Conservation (phyloP, 352 stramenopile genomes). For the Pythium biforme region DNA sequence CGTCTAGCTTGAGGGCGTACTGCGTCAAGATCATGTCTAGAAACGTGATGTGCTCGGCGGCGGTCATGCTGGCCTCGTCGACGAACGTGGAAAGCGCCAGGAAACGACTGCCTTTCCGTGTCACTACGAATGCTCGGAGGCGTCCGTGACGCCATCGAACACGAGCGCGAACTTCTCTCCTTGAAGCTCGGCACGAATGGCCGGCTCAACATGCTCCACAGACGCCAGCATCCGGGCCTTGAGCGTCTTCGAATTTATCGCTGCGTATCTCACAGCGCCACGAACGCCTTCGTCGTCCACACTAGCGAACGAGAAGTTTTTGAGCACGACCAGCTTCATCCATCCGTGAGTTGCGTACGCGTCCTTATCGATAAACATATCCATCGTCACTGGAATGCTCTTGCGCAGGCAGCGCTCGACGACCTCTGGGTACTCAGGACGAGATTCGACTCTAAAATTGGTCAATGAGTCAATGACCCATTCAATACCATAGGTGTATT, state of each 20-base stretch:
- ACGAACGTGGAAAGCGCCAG: not conserved
- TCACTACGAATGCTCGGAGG: not conserved
- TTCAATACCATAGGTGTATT: too few species aligned
- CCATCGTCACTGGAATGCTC: not conserved
- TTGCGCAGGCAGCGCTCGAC: not conserved
- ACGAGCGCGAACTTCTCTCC: constrained; percentile 1
- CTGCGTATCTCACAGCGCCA: not conserved
- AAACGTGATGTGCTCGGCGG: not conserved
- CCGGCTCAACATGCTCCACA: not conserved
- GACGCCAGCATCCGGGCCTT: not conserved
- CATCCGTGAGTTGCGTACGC: not conserved
- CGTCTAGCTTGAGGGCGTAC: not conserved
- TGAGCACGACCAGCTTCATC: not conserved
- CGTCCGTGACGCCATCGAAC: constrained; percentile 1
- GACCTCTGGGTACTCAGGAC: not conserved
- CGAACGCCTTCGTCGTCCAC: not conserved
- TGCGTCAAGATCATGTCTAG: constrained; percentile 2
- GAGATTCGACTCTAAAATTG: too few species aligned
- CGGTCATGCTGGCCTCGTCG: constrained; percentile 1
- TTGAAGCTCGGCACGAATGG: not conserved
- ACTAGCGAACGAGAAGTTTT: constrained; percentile 3
- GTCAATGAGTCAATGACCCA: too few species aligned
- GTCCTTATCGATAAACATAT: not conserved
- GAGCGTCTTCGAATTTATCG: not conserved
- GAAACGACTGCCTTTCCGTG: not conserved